Base-by-base conservation (phyloP, 176 grass and related monocot genomes). In the Carex myosuroides region DNA sequence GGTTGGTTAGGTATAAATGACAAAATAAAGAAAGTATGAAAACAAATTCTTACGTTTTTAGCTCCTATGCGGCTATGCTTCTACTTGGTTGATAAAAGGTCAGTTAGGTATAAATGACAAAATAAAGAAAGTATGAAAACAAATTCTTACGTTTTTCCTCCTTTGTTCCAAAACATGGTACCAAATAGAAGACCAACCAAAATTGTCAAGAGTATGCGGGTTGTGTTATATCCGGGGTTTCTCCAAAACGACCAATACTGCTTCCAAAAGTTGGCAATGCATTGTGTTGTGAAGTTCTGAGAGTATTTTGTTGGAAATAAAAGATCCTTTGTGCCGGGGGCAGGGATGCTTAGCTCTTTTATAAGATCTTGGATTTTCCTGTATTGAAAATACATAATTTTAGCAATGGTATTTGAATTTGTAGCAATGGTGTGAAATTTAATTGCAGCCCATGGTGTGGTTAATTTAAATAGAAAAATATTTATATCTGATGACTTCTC, bases 241-340 rank as follows among this genome's bases (percentile, higher is more conserved):
- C 93, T 97, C 94, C 94, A 97, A 44, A 94, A 97, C 18, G 92
- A 94, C 69, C 22, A 82, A 46, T 88, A 89, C 61, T 94, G 92
- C 85, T 97, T 97, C 94, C 94, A 94, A 55, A 92, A 91, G 37
- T 90, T 92, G 69, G 92, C 89, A 11, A 79, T 33, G 48, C 56
- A 98, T 87, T 98, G 95, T 21, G 58, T 88, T 2, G 46, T 70
- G 22, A 94, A 94, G 63, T 62, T 91, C 80, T 94, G 92, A 4
- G 95, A 82, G 65, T 93, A 98, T 84, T 98, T 88, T 1, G 92
- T 91, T 46, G 92, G 91, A 80, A 98, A 98, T 55, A 88, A 90
- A 9, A 98, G 75, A 86, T 94, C 92, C 44, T 86, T 72, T 12
- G 91, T 88, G 63, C 77, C 89, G 30, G 87, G 79, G 6, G 56